A percentile compares a stretch with the other conserved stretches of the same genome.
Evolutionary conservation across 129 eudicot species (phyloP).

Genomic region (Heracleum sosnowskyi): DNA sequence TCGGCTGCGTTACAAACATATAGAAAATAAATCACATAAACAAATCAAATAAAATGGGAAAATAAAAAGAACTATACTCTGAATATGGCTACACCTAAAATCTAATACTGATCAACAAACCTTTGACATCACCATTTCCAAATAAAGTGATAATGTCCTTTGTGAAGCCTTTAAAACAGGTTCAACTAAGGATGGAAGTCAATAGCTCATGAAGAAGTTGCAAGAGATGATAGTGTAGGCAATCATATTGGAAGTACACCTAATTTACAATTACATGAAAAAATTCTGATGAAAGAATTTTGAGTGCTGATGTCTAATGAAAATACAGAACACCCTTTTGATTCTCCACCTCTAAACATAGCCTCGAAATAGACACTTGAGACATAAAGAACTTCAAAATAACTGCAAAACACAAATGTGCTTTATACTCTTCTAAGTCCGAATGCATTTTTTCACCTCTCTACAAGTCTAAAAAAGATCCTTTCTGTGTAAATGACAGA

Average conservation of each 20-base stretch:
- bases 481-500: background rate
- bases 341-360: background rate
- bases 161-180: conserved; percentile 58
- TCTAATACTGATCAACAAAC: conserved; percentile 20
- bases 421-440: background rate
- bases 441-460: background rate
- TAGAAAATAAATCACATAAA: background rate
- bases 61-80: background rate
- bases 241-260: conserved; percentile 3
- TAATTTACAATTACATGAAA: background rate
- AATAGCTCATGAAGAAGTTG: conserved; percentile 62
- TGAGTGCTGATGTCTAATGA: too few relatives aligned
- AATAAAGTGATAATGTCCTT: conserved; percentile 60
- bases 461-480: background rate
- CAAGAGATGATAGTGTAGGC: conserved; percentile 69
- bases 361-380: background rate
- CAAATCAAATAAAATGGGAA: background rate
- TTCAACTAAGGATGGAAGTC: conserved; percentile 77
- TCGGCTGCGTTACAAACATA: background rate
- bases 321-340: background rate
- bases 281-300: too few relatives aligned
- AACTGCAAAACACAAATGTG: background rate
- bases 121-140: conserved; percentile 80
- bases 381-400: background rate
- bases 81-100: background rate